phyloP scores from a whole-genome alignment of 2,329 filamentous ascomycete genomes.

The Geoglossum cookeanum region DNA sequence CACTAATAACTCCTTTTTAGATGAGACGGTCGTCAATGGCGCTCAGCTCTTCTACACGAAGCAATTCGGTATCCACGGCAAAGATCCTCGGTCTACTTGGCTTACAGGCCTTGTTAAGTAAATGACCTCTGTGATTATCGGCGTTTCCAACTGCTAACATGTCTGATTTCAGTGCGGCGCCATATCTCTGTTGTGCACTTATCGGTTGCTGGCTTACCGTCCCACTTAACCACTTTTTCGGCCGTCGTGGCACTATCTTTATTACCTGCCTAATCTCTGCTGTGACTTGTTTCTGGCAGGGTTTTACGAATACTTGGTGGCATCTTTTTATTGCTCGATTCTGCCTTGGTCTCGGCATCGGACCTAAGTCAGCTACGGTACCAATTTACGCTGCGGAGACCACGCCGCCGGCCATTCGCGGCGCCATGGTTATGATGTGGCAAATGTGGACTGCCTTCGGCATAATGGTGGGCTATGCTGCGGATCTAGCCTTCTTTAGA shows the following conservation, averaged over 20 bases:
- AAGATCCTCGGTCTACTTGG: slow-evolving; percentile 33
- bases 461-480: slow-evolving; percentile 39
- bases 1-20: slow-evolving; percentile 16
- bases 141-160: background rate
- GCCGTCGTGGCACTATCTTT: slow-evolving; percentile 58
- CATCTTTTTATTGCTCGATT: slow-evolving; percentile 53
- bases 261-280: slow-evolving; percentile 53
- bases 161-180: slow-evolving; percentile 18
- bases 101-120: slow-evolving; percentile 33
- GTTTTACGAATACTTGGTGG: slow-evolving; percentile 51
- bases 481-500: slow-evolving; percentile 41
- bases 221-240: slow-evolving; percentile 51
- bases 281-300: slow-evolving; percentile 33
- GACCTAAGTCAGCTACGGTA: slow-evolving; percentile 53
- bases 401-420: slow-evolving; percentile 47
- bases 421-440: slow-evolving; percentile 69
- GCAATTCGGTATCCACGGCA: slow-evolving; percentile 38
- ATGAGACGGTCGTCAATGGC: slow-evolving; percentile 51
- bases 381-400: slow-evolving; percentile 63
- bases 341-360: slow-evolving; percentile 59
- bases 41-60: slow-evolving; percentile 45
- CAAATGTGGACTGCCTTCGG: slow-evolving; percentile 49
- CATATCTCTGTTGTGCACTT: slow-evolving; percentile 47
- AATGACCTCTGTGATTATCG: background rate
- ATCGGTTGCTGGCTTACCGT: slow-evolving; percentile 56